These are phyloP conservation scores for Solanum paucissectum DNA, from an alignment of 257 asterid species.

Conservation along the genomic window DNA sequence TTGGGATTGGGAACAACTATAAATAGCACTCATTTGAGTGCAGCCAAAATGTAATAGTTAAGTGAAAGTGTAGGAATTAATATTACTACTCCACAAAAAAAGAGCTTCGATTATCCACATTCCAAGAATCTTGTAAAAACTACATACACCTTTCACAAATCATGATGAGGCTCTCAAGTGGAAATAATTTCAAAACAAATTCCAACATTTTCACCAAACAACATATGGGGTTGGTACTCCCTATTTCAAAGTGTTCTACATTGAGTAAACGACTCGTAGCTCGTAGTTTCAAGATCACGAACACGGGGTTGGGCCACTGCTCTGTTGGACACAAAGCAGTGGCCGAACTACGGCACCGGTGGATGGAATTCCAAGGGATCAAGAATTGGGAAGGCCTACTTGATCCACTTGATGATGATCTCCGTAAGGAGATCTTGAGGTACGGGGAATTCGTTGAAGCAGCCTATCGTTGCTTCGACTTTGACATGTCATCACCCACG, in stretches of 20 bases:
- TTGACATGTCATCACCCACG: conserved; percentile 45
- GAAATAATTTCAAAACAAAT: background rate
- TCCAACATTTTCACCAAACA: background rate
- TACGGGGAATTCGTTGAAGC: conserved; percentile 82
- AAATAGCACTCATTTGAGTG: background rate
- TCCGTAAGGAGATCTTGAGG: conserved; percentile 58
- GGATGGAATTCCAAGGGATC: conserved; percentile 88
- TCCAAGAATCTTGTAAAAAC: background rate
- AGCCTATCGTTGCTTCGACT: conserved; percentile 62
- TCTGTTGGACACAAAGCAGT: background rate
- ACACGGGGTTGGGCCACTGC: background rate
- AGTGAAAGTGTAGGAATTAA: background rate
- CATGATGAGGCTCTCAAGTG: background rate
- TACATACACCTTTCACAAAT: background rate
- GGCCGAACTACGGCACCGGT: conserved; percentile 16
- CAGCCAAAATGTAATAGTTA: background rate
- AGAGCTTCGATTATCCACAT: background rate
- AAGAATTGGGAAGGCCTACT: conserved; percentile 90
- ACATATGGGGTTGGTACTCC: background rate
- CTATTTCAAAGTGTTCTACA: background rate
- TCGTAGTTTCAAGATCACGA: background rate
- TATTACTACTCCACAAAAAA: background rate
- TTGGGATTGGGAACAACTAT: background rate
- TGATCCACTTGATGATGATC: conserved; percentile 72
- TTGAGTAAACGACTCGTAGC: background rate